A percentile compares a stretch with the other conserved stretches of the same genome.
phyloP scores from a whole-genome alignment of 192 early-diverging fungal genomes.

The Coemansia interrupta region DNA sequence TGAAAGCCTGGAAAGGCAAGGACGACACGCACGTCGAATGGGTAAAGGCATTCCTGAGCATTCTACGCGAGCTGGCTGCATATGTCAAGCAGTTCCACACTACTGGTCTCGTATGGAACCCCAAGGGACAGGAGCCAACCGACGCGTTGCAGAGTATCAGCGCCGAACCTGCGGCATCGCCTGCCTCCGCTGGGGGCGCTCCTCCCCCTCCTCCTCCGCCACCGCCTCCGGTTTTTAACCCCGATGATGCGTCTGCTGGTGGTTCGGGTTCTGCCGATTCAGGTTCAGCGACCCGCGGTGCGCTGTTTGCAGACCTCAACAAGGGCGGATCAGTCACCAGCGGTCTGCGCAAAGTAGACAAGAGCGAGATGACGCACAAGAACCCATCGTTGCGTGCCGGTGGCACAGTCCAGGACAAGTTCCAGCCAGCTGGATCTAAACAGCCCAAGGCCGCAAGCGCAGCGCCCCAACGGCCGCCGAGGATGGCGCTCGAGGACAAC shows the following conservation, averaged over 20 bases:
- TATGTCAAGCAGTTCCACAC: conserved; percentile 90
- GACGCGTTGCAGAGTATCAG: conserved; percentile 32
- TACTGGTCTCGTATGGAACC: conserved; percentile 91
- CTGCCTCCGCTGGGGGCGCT: conserved; percentile 48
- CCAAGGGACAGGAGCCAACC: conserved; percentile 60
- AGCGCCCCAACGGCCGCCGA: conserved; percentile 57
- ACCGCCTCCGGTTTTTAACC: conserved; percentile 38
- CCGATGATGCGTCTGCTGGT: conserved; percentile 1
- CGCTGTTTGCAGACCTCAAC: conserved; percentile 85
- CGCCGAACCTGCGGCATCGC: conserved; percentile 39
- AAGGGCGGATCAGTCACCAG: conserved; percentile 67
- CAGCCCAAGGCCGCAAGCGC: no score
- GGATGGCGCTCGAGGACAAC: conserved; percentile 77
- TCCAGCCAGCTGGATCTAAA: background rate
- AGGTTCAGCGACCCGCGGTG: conserved; percentile 27
- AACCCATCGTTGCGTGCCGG: conserved; percentile 82
- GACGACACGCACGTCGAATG: conserved; percentile 82
- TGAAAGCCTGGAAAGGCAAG: conserved; percentile 87
- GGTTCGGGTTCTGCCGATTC: background rate
- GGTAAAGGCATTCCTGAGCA: conserved; percentile 65
- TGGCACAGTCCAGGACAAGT: conserved; percentile 52
- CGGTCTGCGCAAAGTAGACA: conserved; percentile 91
- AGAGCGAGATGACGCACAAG: conserved; percentile 97
- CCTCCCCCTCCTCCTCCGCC: conserved; percentile 59
- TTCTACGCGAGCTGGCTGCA: conserved; percentile 70